Evolutionary conservation across 352 stramenopile species (phyloP).

Genomic region (Phytophthora syringae): DNA sequence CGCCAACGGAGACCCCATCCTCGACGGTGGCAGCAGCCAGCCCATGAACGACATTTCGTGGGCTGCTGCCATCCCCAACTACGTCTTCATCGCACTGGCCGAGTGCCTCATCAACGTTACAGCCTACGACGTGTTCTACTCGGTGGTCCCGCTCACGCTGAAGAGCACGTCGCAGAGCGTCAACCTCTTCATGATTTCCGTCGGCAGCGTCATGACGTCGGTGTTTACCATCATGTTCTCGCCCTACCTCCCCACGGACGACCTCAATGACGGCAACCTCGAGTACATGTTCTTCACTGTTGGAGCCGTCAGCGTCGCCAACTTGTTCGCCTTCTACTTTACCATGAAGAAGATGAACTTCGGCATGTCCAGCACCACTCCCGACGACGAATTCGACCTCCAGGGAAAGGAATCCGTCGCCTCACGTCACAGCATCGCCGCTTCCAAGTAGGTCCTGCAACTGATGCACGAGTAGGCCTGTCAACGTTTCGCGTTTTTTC

Average conservation of each 20-base stretch:
- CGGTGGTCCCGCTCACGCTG: constrained; percentile 84
- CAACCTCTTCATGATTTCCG: constrained; percentile 89
- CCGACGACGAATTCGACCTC: constrained; percentile 8
- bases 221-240: constrained; percentile 89
- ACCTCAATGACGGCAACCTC: constrained; percentile 84
- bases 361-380: constrained; percentile 51
- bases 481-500: no score
- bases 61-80: constrained; percentile 83
- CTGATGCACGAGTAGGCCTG: neutral
- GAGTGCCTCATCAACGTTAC: constrained; percentile 91
- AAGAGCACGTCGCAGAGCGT: constrained; percentile 90
- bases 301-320: constrained; percentile 72
- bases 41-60: constrained; percentile 88
- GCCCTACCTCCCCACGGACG: constrained; percentile 67
- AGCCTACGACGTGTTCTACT: constrained; percentile 90
- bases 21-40: constrained; percentile 59
- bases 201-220: constrained; percentile 89
- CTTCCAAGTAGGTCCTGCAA: constrained; percentile 15
- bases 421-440: constrained; percentile 22
- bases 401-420: constrained; percentile 22
- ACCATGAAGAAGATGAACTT: constrained; percentile 89
- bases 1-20: no score
- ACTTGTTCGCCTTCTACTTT: constrained; percentile 76
- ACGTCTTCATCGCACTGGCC: constrained; percentile 80
- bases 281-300: constrained; percentile 93